Conservation (phyloP, 148 eudicot species). For the Rhododendron mucronatum region DNA sequence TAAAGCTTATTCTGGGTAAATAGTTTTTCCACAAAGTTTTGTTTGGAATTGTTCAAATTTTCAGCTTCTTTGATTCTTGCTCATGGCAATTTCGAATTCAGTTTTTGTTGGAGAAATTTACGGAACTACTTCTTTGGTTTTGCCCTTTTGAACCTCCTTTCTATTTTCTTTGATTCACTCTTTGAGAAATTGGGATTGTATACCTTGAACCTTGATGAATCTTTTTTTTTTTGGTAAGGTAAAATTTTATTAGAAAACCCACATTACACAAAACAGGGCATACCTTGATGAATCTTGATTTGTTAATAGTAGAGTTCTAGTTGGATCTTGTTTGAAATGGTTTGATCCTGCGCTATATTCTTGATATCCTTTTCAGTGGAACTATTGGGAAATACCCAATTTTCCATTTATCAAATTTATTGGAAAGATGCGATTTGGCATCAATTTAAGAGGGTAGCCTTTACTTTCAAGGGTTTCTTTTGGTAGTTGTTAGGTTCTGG, state of each 20-base stretch:
- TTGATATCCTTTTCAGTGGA: background rate
- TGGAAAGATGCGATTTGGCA: background rate
- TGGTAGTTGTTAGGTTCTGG: constrained; percentile 11
- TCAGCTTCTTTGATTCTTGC: constrained; percentile 5
- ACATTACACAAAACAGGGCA: no score
- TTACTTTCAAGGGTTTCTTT: background rate
- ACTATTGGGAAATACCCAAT: constrained; percentile 5
- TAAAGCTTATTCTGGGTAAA: background rate
- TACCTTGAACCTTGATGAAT: background rate
- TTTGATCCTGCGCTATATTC: background rate
- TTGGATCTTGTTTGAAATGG: constrained; percentile 7
- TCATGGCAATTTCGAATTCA: background rate
- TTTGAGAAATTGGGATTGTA: constrained; percentile 1
- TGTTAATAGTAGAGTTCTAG: background rate
- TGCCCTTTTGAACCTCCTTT: background rate
- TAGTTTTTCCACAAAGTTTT: background rate
- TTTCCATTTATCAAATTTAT: background rate
- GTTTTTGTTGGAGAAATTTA: background rate
- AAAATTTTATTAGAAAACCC: no score
- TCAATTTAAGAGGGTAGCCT: background rate
- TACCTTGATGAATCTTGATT: background rate
- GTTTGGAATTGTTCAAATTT: background rate
- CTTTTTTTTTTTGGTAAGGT: background rate
- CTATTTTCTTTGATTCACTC: background rate
- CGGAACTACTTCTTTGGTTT: background rate